Evolutionary conservation across 2,329 filamentous ascomycete genomes (phyloP).

Genomic region (Pestalotiopsis sp.): DNA sequence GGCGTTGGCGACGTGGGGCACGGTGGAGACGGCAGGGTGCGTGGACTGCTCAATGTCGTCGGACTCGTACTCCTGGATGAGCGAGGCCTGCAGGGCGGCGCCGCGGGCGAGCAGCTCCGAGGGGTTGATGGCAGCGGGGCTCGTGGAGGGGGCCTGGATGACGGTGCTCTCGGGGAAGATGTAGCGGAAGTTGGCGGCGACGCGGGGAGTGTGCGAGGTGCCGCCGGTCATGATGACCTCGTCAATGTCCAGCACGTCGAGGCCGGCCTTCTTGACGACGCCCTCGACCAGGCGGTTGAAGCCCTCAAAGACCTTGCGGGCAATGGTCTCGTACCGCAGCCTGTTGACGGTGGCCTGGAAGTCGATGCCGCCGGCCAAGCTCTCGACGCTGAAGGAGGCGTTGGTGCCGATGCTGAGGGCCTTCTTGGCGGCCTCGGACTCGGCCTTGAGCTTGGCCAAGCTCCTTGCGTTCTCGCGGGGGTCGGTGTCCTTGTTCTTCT

Average conservation of each 20-base stretch:
- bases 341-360: constrained; percentile 92
- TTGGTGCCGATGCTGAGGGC: constrained; percentile 85
- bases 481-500: constrained; percentile 85
- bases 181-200: constrained; percentile 75
- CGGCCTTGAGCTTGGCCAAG: constrained; percentile 88
- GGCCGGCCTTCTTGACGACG: constrained; percentile 85
- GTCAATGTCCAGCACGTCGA: constrained; percentile 90
- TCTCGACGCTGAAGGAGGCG: constrained; percentile 91
- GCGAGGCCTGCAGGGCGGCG: constrained; percentile 90
- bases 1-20: constrained; percentile 84
- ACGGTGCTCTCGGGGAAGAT: constrained; percentile 80
- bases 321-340: constrained; percentile 87
- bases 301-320: constrained; percentile 81
- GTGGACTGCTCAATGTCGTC: constrained; percentile 95
- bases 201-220: constrained; percentile 89
- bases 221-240: constrained; percentile 94
- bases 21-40: constrained; percentile 91
- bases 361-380: constrained; percentile 83
- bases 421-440: constrained; percentile 90
- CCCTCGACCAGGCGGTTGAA: constrained; percentile 84
- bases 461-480: constrained; percentile 79
- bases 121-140: constrained; percentile 80
- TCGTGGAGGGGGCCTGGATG: constrained; percentile 82
- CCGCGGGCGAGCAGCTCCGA: constrained; percentile 87
- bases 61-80: constrained; percentile 92